Conservation (phyloP, 176 grass and related monocot species). For the Chrysopogon serrulatus region DNA sequence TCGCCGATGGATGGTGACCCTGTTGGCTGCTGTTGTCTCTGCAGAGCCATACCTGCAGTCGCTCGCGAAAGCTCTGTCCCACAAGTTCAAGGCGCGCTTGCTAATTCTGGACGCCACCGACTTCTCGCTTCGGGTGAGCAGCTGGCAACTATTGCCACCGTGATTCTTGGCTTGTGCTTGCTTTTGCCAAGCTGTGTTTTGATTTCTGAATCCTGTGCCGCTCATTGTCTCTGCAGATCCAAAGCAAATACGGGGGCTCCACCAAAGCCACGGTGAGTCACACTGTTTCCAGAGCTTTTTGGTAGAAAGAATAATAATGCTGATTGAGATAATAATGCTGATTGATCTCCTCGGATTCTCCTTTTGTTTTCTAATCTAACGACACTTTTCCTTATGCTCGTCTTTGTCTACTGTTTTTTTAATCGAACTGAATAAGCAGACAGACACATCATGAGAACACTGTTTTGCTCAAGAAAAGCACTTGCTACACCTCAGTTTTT, state of each 20-base stretch:
- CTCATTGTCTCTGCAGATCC: constrained; percentile 54
- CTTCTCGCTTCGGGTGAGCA: constrained; percentile 71
- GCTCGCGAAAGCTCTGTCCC: constrained; percentile 74
- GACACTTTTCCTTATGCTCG: neutral
- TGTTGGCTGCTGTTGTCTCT: neutral
- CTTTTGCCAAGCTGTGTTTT: neutral
- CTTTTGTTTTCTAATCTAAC: neutral
- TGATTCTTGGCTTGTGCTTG: neutral
- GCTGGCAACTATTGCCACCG: neutral
- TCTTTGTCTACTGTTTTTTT: neutral
- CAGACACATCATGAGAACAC: neutral
- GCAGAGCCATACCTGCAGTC: constrained; percentile 88
- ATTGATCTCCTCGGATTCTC: neutral
- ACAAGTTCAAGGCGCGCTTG: constrained; percentile 65
- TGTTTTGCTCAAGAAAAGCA: neutral
- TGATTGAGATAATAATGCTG: too few relatives aligned
- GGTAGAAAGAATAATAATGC: neutral
- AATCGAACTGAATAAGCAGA: neutral
- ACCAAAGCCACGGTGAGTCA: constrained; percentile 54
- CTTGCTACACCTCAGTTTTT: neutral
- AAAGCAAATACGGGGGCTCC: constrained; percentile 80
- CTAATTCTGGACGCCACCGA: constrained; percentile 74
- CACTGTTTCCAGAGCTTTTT: neutral
- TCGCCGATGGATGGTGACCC: neutral
- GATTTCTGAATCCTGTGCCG: neutral